Evolutionary conservation across 805 yeast genomes (phyloP).

Genomic region (Barnettozyma californica): DNA sequence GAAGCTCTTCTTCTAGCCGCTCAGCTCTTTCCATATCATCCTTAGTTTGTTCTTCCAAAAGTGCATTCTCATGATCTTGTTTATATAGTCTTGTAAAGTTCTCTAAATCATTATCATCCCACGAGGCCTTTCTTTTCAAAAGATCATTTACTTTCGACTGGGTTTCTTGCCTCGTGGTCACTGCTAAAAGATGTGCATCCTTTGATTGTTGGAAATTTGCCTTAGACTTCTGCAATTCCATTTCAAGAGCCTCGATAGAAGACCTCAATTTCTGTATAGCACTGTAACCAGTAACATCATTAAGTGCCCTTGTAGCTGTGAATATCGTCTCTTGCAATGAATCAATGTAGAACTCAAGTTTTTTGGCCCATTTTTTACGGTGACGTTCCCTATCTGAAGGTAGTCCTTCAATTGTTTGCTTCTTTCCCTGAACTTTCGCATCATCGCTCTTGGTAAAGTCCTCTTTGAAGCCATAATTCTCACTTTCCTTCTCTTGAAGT

Average conservation of each 20-base stretch:
- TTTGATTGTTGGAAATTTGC: conserved; percentile 44
- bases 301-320: conserved; percentile 63
- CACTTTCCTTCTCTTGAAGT: conserved; percentile 32
- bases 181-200: conserved; percentile 49
- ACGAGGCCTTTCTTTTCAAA: conserved; percentile 74
- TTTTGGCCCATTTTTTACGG: conserved; percentile 37
- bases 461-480: conserved; percentile 31
- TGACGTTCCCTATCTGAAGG: conserved; percentile 42
- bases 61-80: conserved; percentile 72
- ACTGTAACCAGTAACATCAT: conserved; percentile 89
- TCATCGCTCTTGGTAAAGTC: conserved; percentile 22
- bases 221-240: conserved; percentile 43
- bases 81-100: conserved; percentile 76
- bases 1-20: conserved; percentile 58
- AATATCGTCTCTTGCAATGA: conserved; percentile 53
- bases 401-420: conserved; percentile 28
- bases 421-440: conserved; percentile 12
- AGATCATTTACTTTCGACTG: conserved; percentile 87
- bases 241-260: conserved; percentile 53
- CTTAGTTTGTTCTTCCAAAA: conserved; percentile 48
- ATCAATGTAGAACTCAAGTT: conserved; percentile 44
- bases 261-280: conserved; percentile 67
- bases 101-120: conserved; percentile 79
- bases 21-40: conserved; percentile 49
- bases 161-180: conserved; percentile 56